Evolutionary conservation across 2,329 filamentous ascomycete species (phyloP).

Genomic region (Diaporthe nobilis): DNA sequence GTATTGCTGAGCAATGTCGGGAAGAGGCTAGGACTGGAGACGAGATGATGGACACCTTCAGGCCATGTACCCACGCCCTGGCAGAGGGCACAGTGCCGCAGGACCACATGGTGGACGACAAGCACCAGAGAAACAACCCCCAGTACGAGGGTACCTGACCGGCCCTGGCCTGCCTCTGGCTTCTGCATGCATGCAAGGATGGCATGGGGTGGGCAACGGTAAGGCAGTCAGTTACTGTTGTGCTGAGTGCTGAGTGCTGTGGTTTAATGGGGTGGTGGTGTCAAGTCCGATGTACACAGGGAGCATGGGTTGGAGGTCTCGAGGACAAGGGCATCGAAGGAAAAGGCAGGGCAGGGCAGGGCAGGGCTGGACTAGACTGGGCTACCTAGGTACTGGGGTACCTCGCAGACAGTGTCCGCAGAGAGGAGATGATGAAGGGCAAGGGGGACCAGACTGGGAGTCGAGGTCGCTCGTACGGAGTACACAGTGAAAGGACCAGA

Average conservation of each 20-base stretch:
- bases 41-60: constrained; percentile 28
- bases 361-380: constrained; percentile 9
- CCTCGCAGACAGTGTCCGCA: constrained; percentile 21
- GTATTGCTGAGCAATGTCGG: constrained; percentile 15
- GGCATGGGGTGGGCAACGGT: constrained; percentile 32
- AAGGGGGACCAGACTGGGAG: constrained; percentile 7
- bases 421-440: constrained; percentile 27
- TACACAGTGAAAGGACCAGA: neutral
- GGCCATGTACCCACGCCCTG: constrained; percentile 31
- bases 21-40: constrained; percentile 72
- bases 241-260: no score
- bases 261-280: neutral
- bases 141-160: constrained; percentile 16
- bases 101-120: constrained; percentile 30
- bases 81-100: constrained; percentile 39
- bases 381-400: neutral
- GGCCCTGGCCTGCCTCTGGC: neutral
- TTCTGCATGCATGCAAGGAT: neutral
- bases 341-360: neutral
- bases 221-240: constrained; percentile 34
- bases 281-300: constrained; percentile 6
- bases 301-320: neutral
- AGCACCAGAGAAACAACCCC: neutral
- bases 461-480: neutral
- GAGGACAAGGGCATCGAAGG: constrained; percentile 9